Evolutionary conservation across 2,329 filamentous ascomycete species (phyloP), one percentile per base, ranked within the genome.

Genomic region (Periconia sp.): DNA sequence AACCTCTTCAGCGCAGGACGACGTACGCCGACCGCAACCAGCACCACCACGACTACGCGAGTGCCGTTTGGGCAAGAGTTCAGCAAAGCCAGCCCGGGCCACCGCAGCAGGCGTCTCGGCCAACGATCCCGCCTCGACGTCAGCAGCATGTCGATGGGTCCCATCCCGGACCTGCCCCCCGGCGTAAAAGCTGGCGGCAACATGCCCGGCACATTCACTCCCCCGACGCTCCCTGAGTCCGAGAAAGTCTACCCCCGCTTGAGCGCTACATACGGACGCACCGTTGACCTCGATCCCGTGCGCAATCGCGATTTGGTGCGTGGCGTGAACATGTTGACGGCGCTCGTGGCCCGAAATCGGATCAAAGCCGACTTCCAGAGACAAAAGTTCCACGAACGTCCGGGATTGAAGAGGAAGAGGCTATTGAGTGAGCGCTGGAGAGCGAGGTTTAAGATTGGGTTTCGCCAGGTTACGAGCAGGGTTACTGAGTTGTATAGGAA

Each of bases 401-500:
- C 82, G 0, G 91, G 90, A 2, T 65, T 91, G 65, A 91, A 89
- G 82, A 82, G 87, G 74, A 95, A 94, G 84, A 82, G 90, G 65
- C 74, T 91, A 62, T 79, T 77, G 71, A 86, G 83, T 55, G 79
- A 87, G 78, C 80, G 90, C 56, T 92, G 89, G 87, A 81, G 84
- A 70, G 76, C 62, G 58, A 82, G 84, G 55, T 94, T 93, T 75
- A 86, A 84, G 79, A 71, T 72, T 31, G 87, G 86, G 3, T 92
- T 94, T 74, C 81, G 78, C 71, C 81, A 81, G 6, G 83, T 85
- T 11, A 82, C 90, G 8, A 70, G 65, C 41, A 79, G 89, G 60
- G 89, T 91, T 6, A 78, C 82, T 67, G 82, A 89, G 70, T 79
- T 95, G 76, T 88, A 84, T 63, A 83, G 79, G 69, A 90, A 94